phyloP scores from a whole-genome alignment of 2,329 filamentous ascomycete species.

The Coleophoma crateriformis region DNA sequence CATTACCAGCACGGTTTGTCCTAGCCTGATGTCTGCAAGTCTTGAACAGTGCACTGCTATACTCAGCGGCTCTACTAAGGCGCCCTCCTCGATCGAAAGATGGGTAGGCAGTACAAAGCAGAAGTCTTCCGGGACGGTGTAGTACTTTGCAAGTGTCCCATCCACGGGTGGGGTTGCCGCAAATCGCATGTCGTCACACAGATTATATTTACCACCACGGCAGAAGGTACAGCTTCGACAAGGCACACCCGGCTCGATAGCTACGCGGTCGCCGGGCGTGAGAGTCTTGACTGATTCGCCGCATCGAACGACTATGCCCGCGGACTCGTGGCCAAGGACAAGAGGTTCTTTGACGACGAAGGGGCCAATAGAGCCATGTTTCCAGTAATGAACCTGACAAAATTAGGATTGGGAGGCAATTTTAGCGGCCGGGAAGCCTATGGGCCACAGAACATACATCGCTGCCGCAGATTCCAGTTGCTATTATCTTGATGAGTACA shows the following conservation, averaged over 20 bases:
- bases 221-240: conserved; percentile 34
- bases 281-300: conserved; percentile 34
- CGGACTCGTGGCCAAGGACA: conserved; percentile 37
- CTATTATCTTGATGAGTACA: not conserved
- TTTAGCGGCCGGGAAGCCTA: not conserved
- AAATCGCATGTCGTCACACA: conserved; percentile 33
- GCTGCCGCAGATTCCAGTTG: not conserved
- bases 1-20: conserved; percentile 39
- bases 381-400: conserved; percentile 23
- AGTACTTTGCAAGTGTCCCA: conserved; percentile 32
- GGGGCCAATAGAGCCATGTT: conserved; percentile 39
- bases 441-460: not conserved
- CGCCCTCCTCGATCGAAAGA: conserved; percentile 23
- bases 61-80: conserved; percentile 39
- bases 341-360: conserved; percentile 37
- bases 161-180: conserved; percentile 33
- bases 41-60: conserved; percentile 40
- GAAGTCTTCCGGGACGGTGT: conserved; percentile 30
- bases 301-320: conserved; percentile 33
- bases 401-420: not conserved
- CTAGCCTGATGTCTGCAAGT: conserved; percentile 30
- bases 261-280: conserved; percentile 36
- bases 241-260: conserved; percentile 40
- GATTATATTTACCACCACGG: conserved; percentile 32
- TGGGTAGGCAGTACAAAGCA: conserved; percentile 30